Percentiles rank a stretch among this genome's conserved stretches.
Conservation (phyloP, 208 protist species). For the Leishmania gerbilli region DNA sequence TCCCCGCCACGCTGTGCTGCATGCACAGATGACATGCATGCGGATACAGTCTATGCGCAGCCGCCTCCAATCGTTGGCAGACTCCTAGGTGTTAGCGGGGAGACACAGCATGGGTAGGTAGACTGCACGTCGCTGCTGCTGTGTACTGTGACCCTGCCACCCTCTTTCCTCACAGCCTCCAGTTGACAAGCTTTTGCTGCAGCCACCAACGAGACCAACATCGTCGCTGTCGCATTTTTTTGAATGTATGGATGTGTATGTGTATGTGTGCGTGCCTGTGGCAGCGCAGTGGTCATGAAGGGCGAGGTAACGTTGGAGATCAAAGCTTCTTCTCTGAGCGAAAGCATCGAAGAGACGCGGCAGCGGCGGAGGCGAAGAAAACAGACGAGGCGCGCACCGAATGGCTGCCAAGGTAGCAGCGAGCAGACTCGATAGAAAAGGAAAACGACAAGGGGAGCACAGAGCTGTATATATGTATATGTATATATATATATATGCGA, state of each 20-base stretch:
- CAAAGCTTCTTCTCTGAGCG: background rate
- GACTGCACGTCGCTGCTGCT: background rate
- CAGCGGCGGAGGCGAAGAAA: background rate
- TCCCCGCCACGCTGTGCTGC: background rate
- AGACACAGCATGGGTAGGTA: background rate
- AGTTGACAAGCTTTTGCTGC: background rate
- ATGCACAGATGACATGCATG: background rate
- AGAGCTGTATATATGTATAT: too few species aligned
- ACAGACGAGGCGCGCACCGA: background rate
- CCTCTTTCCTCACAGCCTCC: background rate
- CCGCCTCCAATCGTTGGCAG: background rate
- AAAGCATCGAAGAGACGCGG: background rate
- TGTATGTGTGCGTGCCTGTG: background rate
- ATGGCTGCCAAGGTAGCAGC: background rate
- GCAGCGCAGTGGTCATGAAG: background rate
- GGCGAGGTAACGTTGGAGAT: background rate
- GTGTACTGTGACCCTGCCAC: background rate
- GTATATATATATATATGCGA: background rate
- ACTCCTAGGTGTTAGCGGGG: background rate
- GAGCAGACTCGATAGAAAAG: background rate
- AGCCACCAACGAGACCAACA: background rate
- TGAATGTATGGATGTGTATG: background rate
- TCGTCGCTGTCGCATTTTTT: background rate
- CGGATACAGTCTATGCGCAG: background rate
- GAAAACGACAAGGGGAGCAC: background rate